A percentile compares a stretch with the other conserved stretches of the same genome.
phyloP scores from a whole-genome alignment of 2,329 filamentous ascomycete species.

The Colletotrichum kahawae region DNA sequence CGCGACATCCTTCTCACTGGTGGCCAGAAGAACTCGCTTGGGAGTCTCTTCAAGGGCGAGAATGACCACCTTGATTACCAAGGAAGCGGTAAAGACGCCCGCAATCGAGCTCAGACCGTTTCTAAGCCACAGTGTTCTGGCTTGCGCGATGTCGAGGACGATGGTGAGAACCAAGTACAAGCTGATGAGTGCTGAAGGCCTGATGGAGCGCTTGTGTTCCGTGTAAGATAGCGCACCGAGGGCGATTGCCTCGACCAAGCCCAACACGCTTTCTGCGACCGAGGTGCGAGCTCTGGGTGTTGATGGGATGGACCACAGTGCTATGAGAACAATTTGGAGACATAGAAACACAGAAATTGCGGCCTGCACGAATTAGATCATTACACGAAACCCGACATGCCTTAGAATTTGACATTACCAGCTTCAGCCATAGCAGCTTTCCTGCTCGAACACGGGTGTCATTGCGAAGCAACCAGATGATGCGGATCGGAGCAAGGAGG shows the following conservation, averaged over 20 bases:
- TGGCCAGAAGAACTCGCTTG: slow-evolving; percentile 28
- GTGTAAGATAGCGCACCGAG: slow-evolving; percentile 34
- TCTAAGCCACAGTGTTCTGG: slow-evolving; percentile 39
- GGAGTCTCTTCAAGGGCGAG: slow-evolving; percentile 36
- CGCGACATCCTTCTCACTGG: slow-evolving; percentile 24
- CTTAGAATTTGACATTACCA: slow-evolving; percentile 3
- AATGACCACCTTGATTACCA: slow-evolving; percentile 31
- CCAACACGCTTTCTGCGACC: slow-evolving; percentile 30
- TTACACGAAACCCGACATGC: rapidly evolving
- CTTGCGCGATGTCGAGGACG: slow-evolving; percentile 36
- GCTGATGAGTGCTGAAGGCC: slow-evolving; percentile 36
- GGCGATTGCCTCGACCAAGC: slow-evolving; percentile 32
- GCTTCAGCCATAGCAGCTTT: slow-evolving; percentile 26
- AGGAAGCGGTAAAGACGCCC: slow-evolving; percentile 28
- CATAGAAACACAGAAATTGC: slow-evolving; percentile 7
- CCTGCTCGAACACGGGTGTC: not conserved
- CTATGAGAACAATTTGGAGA: slow-evolving; percentile 29
- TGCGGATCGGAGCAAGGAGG: slow-evolving; percentile 24
- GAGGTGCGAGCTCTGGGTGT: slow-evolving; percentile 29
- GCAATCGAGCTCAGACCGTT: slow-evolving; percentile 27
- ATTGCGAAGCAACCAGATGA: slow-evolving; percentile 18
- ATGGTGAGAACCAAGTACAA: slow-evolving; percentile 35
- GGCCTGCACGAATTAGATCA: slow-evolving; percentile 18
- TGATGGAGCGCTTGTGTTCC: slow-evolving; percentile 38
- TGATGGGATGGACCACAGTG: slow-evolving; percentile 29